Percentiles rank a stretch among this genome's conserved stretches.
Conservation (phyloP, 2,329 filamentous ascomycete genomes). For the Curvularia lunata region DNA sequence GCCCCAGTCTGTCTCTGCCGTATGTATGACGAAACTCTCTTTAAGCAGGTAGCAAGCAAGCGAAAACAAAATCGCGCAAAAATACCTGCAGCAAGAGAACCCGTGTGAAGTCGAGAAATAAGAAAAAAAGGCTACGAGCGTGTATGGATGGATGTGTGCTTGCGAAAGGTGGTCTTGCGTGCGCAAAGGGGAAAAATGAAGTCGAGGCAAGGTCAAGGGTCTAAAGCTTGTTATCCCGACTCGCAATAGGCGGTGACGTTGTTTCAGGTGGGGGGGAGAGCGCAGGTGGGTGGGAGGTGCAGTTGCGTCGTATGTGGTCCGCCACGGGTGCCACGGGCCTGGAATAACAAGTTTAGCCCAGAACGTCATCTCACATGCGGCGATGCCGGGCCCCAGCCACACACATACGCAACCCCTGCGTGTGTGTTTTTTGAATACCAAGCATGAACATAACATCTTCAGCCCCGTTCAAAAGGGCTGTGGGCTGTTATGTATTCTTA, state of each 20-base stretch:
- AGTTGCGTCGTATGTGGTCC: background rate
- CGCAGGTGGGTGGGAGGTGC: background rate
- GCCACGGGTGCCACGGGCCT: background rate
- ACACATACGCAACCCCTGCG: background rate
- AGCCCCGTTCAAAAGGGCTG: background rate
- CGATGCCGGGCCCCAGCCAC: background rate
- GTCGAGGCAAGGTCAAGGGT: background rate
- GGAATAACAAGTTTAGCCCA: constrained; percentile 18
- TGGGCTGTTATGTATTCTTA: background rate
- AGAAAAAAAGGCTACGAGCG: background rate
- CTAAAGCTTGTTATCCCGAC: constrained; percentile 15
- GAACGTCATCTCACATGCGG: constrained; percentile 18
- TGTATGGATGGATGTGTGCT: background rate
- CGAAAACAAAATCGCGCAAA: background rate
- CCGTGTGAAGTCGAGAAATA: background rate
- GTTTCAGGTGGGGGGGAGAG: background rate
- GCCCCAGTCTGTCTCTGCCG: background rate
- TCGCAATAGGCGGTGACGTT: constrained; percentile 15
- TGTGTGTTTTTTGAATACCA: background rate
- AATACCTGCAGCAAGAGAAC: background rate
- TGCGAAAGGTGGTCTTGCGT: background rate
- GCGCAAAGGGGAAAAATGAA: background rate
- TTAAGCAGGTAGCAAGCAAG: background rate
- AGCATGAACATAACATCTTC: background rate
- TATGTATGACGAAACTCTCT: background rate